Evolutionary conservation across 495 filamentous ascomycete genomes (phyloP).

Genomic region (Trichoderma asperelloides): DNA sequence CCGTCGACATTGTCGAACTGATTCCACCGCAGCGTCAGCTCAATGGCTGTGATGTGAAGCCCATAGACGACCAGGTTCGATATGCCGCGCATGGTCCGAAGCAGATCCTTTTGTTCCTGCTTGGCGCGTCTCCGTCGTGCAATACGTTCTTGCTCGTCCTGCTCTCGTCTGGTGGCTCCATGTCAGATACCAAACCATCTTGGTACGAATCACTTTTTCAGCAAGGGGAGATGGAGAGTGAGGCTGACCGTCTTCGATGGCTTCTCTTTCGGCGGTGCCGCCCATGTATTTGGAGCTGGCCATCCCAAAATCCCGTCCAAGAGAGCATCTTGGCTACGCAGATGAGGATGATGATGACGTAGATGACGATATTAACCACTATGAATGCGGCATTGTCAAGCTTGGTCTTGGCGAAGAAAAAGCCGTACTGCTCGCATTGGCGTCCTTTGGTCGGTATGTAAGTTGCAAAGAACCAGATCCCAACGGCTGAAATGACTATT

Average conservation of each 20-base stretch:
- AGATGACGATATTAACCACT: not conserved
- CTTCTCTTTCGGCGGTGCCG: not conserved
- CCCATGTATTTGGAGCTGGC: not conserved
- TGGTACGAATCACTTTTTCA: not conserved
- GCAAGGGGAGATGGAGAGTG: not conserved
- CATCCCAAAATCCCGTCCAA: conserved; percentile 1
- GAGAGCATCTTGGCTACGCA: not conserved
- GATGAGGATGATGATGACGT: not conserved
- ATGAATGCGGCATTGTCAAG: not conserved
- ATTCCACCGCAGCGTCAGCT: conserved; percentile 10
- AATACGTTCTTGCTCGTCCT: not conserved
- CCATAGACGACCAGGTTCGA: not conserved
- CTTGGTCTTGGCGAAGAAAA: conserved; percentile 5
- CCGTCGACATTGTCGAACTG: not conserved
- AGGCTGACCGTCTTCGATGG: not conserved
- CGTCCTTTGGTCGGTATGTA: not conserved
- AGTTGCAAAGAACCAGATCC: conserved; percentile 1
- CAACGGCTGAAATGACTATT: not conserved
- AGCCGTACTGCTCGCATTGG: conserved; percentile 7
- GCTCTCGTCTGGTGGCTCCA: not conserved
- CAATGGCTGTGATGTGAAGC: conserved; percentile 8
- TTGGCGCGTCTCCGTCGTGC: not conserved
- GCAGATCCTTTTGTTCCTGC: not conserved
- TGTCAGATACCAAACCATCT: not conserved
- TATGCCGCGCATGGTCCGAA: conserved; percentile 1